phyloP scores from a whole-genome alignment of 1,284 basidiomycete species.

The Sanghuangporus weigelae region DNA sequence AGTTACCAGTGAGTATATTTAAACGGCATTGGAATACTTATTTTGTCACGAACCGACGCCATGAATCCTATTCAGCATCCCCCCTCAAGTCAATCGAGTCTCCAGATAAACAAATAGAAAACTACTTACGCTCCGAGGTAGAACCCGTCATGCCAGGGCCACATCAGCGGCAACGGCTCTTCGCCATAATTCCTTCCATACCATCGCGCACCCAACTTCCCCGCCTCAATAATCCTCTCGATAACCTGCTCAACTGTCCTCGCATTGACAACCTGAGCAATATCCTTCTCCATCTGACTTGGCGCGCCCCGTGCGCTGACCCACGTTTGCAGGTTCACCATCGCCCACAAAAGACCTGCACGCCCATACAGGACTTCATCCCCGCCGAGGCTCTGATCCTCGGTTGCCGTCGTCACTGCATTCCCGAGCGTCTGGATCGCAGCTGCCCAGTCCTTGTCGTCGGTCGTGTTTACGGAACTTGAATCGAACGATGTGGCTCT shows the following conservation, averaged over 20 bases:
- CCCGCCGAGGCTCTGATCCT: constrained; percentile 6
- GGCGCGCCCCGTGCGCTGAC: not conserved
- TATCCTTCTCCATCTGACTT: not conserved
- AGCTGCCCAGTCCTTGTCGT: constrained; percentile 1
- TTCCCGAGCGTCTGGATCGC: constrained; percentile 5
- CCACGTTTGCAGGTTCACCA: constrained; percentile 10
- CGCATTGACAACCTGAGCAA: not conserved
- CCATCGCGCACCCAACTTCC: not conserved
- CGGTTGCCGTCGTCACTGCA: not conserved
- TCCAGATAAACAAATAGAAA: not conserved
- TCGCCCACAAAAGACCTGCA: constrained; percentile 14
- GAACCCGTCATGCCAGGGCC: constrained; percentile 13
- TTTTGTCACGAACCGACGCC: constrained; percentile 5
- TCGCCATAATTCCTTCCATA: not conserved
- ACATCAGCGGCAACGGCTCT: constrained; percentile 11
- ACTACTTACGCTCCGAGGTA: constrained; percentile 17
- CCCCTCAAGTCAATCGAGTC: not conserved
- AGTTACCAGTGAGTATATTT: not conserved
- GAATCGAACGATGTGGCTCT: not conserved
- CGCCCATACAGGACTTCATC: constrained; percentile 17
- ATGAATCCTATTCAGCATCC: not conserved
- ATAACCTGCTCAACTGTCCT: constrained; percentile 1
- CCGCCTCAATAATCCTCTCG: constrained; percentile 5
- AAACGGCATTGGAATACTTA: not conserved
- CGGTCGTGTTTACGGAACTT: not conserved